These are phyloP conservation scores for Vigna hirtella DNA, from an alignment of 306 rosid species.

Conservation along the genomic window DNA sequence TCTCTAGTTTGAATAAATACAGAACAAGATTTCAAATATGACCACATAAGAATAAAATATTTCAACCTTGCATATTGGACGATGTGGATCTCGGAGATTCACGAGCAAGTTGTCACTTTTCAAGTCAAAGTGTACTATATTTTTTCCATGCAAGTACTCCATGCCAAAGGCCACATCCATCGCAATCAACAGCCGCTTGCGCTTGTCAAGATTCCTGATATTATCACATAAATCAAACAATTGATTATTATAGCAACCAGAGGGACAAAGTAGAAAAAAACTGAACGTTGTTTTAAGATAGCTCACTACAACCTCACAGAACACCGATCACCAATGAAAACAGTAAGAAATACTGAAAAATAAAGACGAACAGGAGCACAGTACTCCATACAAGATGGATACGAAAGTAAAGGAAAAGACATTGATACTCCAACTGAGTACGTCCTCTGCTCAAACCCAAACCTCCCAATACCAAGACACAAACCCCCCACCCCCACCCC, in stretches of 20 bases:
- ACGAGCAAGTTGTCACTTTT: slow-evolving; percentile 97
- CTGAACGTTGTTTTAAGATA: background rate
- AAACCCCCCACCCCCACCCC: too few relatives aligned
- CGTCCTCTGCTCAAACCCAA: background rate
- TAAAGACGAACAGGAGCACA: background rate
- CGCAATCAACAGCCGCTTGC: slow-evolving; percentile 85
- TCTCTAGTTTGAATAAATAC: slow-evolving; percentile 25
- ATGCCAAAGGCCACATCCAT: slow-evolving; percentile 97
- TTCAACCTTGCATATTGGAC: slow-evolving; percentile 92
- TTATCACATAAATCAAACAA: slow-evolving; percentile 34
- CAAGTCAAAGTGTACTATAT: slow-evolving; percentile 94
- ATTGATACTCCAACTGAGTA: background rate
- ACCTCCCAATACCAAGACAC: background rate
- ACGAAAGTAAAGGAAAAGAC: background rate
- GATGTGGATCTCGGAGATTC: slow-evolving; percentile 93
- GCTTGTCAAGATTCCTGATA: slow-evolving; percentile 84
- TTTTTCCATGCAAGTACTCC: slow-evolving; percentile 96
- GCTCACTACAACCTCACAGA: background rate
- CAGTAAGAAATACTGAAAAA: background rate
- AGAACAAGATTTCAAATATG: slow-evolving; percentile 30
- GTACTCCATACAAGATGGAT: background rate
- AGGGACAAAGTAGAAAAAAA: background rate
- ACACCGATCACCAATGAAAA: background rate
- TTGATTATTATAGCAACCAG: background rate
- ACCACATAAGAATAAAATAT: slow-evolving; percentile 24